Evolutionary conservation across 129 eudicot species (phyloP), one percentile per base, ranked within the genome.

Genomic region (Erigeron canadensis): DNA sequence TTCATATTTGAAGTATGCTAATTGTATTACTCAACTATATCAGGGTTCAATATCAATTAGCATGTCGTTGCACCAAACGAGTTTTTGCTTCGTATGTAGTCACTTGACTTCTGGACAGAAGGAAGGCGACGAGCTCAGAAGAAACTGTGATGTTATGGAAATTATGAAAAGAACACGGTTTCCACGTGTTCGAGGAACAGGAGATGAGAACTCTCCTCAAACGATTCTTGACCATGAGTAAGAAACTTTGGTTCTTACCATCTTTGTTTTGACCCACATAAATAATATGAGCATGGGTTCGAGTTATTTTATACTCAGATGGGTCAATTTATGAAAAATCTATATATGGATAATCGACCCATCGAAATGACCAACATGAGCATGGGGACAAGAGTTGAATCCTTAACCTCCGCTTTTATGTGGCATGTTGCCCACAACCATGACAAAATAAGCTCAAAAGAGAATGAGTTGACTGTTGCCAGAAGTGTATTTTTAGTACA

Each of bases 31-130:
- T 43, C 39, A 15, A 22, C 60, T 37, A 43, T 81, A 75, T 77
- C 84, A 89, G 96, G 96, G 96, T 71, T 89, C 96, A 5, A 86
- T 89, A 64, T 86, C 96, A n/a, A 86, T 92, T 71, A 92, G 96
- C 82, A 86, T 92, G 91, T 86, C 85, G 41, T 78, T 92, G 88
- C 95, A 89, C 78, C 88, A 89, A 74, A 92, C 98, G 38, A 92
- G 98, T 82, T 92, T 92, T 75, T 92, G 98, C 88, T 92, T 92
- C 81, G 72, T 92, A 23, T 92, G 98, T 80, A 92, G 88, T 80
- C 98, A 92, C 76, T 86, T 89, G 61, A 92, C 91, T 1, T 89
- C 98, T 0, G 98, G 98, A 18, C 91, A 92, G 69, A 92, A 89
- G 83, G 96, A 86, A 53, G 96, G 98, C 0, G 98, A 92, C 51